phyloP scores from a whole-genome alignment of 139 green algal species.

The Choricystis sp. region DNA sequence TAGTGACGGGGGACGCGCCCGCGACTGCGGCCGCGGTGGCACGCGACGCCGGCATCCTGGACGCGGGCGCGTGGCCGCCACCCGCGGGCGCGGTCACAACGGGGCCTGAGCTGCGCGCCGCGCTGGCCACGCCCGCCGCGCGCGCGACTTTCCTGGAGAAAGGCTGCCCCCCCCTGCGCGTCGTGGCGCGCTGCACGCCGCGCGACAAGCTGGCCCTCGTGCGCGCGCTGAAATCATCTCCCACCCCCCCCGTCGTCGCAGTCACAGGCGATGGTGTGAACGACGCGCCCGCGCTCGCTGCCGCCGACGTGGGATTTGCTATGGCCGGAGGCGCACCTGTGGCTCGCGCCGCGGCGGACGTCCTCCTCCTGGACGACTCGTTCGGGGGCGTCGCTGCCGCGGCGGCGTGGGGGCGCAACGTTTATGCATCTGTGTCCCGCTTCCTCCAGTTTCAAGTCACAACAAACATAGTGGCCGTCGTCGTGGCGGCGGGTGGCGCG shows the following conservation, averaged over 20 bases:
- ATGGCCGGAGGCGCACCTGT: constrained; percentile 68
- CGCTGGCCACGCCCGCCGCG: constrained; percentile 32
- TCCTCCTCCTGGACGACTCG: constrained; percentile 80
- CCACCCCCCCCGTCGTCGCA: constrained; percentile 25
- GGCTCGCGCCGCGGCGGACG: constrained; percentile 72
- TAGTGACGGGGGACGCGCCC: constrained; percentile 92
- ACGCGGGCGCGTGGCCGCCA: background rate
- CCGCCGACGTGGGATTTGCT: constrained; percentile 70
- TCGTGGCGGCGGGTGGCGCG: constrained; percentile 39
- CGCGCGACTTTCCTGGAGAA: constrained; percentile 54
- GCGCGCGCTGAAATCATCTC: constrained; percentile 3
- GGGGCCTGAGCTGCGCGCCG: constrained; percentile 35
- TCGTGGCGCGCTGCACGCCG: constrained; percentile 79
- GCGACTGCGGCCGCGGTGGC: constrained; percentile 75
- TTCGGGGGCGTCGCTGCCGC: constrained; percentile 66
- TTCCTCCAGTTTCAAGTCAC: constrained; percentile 83
- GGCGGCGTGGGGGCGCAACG: constrained; percentile 73
- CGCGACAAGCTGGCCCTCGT: constrained; percentile 85
- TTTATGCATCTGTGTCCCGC: constrained; percentile 61
- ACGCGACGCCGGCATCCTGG: constrained; percentile 63
- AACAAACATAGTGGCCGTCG: constrained; percentile 56
- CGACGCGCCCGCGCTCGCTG: constrained; percentile 68
- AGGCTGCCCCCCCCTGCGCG: constrained; percentile 47
- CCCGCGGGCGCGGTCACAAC: constrained; percentile 28
- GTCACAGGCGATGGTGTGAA: constrained; percentile 76